Base-by-base conservation (phyloP, 306 rosid genomes). In the Macrotyloma uniflorum region DNA sequence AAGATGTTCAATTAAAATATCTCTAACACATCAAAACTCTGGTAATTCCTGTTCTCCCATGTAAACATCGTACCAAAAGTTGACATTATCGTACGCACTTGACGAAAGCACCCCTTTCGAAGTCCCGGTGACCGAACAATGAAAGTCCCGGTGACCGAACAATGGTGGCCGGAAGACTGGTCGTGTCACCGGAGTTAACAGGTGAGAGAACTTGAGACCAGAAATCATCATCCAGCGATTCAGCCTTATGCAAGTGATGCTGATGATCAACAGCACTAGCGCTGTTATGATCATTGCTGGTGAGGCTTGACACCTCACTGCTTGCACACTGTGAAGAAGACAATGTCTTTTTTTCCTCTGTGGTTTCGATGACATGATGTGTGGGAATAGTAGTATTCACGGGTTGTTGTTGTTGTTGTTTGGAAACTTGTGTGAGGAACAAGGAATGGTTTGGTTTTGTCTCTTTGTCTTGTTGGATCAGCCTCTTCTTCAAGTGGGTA, bases 401-500 rank as follows among this genome's bases (percentile, higher is more conserved):
- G 14, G 46, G 46, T 40, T 40, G 46, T 11, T 38, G 43, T 38
- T 38, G 32, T 28, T 28, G 13, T 9, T 40, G 46, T 40, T 40
- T 40, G 46, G 46, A 10, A 10, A 40, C 0, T 40, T 40, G 46
- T 9, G 46, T 40, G 13, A 4, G 4, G 14, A 40, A 12, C 14
- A 11, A 46, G 15, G 57, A 18, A 0, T 18, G 24, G 1, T 51
- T 20, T 55, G 33, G 80, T 23, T 54, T 65, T 8, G 72, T 14
- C 13, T 12, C 26, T 54, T 2, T 20, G 35, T 57, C 8, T 28
- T 9, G 19, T 28, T 59, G 40, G 66, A n/a, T 9, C 12, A 26
- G 5, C 22, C 38, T 89, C 78, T 89, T 93, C 77, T 90, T 90
- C 81, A 93, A 74, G 67, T 86, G 94, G 63, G 96, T 89, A 84